phyloP scores from a whole-genome alignment of 805 yeast species.

The Zygoascus bituminiphila region DNA sequence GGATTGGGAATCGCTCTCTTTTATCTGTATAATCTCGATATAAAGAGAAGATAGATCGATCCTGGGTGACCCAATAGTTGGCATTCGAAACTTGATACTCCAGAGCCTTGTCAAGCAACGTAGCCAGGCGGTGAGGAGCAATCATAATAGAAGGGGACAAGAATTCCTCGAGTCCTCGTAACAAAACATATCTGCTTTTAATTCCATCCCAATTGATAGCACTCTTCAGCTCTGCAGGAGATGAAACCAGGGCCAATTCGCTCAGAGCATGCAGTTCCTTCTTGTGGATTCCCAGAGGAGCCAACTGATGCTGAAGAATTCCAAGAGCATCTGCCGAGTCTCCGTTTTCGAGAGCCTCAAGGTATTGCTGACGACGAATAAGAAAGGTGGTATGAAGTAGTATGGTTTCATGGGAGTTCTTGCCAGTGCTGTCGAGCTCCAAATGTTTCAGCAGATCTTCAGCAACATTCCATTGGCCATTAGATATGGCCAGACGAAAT shows the following conservation, averaged over 20 bases:
- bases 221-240: constrained; percentile 25
- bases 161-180: constrained; percentile 36
- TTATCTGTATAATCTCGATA: constrained; percentile 32
- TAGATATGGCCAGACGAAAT: constrained; percentile 33
- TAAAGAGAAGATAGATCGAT: constrained; percentile 11
- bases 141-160: constrained; percentile 47
- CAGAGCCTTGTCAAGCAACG: constrained; percentile 45
- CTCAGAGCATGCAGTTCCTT: constrained; percentile 24
- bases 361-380: constrained; percentile 34
- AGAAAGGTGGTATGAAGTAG: constrained; percentile 24
- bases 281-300: constrained; percentile 24
- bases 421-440: constrained; percentile 14
- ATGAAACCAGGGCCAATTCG: constrained; percentile 22
- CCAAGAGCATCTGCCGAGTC: constrained; percentile 30
- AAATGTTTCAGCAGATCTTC: constrained; percentile 24
- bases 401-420: background rate
- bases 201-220: constrained; percentile 29
- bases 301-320: constrained; percentile 33
- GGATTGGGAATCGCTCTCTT: constrained; percentile 25
- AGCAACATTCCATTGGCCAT: constrained; percentile 38
- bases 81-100: constrained; percentile 37
- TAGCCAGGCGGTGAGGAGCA: constrained; percentile 44
- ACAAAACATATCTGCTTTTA: constrained; percentile 34
- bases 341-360: constrained; percentile 35
- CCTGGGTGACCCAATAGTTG: constrained; percentile 12